A percentile compares a stretch with the other conserved stretches of the same genome.
Conservation (phyloP, 179 eudicot genomes). For the Amaranthus tricolor region DNA sequence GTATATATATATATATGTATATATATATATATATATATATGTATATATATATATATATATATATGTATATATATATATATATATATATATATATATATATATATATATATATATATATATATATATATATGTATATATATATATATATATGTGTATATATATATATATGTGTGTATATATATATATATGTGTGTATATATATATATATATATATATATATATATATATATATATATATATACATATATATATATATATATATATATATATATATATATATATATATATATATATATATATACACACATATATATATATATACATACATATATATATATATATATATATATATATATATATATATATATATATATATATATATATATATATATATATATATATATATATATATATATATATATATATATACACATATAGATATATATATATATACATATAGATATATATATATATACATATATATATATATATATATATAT, state of each 20-base stretch:
- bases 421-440: too few species aligned
- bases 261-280: not conserved
- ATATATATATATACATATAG: too few species aligned
- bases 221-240: slow-evolving; percentile 2
- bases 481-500: not conserved
- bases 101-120: not conserved
- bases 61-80: slow-evolving; percentile 4
- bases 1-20: not conserved
- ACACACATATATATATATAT: not conserved
- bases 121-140: slow-evolving; percentile 1
- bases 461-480: too few species aligned
- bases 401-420: not conserved
- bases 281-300: not conserved
- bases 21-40: not conserved
- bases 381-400: not conserved
- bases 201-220: not conserved
- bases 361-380: not conserved
- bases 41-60: slow-evolving; percentile 5
- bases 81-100: not conserved
- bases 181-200: not conserved
- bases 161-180: not conserved
- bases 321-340: not conserved
- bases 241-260: not conserved
- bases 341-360: not conserved
- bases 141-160: not conserved